Base-by-base conservation (phyloP, 2,329 filamentous ascomycete species). In the Trichoderma afroharzianum region DNA sequence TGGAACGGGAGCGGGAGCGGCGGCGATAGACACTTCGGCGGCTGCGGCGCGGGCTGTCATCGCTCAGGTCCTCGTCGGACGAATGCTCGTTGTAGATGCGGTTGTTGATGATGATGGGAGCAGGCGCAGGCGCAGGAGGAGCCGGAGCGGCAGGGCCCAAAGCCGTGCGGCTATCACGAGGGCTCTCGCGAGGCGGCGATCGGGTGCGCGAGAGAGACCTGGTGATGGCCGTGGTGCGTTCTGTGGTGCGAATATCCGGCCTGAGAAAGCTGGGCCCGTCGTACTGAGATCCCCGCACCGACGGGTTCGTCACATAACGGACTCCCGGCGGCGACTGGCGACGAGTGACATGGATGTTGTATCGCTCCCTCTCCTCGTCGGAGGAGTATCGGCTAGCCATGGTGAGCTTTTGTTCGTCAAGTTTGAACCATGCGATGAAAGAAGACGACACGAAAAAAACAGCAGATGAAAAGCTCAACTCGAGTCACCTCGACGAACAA, bases 91-190 rank as follows among this genome's bases (percentile, higher is more conserved):
- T 85, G 75, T 86, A 85, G 71, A 87, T 85, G 71, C 82, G 82
- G 77, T 88, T 89, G 76, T 88, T 88, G 77, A 90, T 89, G 67
- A 90, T 85, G 62, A 90, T 82, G 1, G 39, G 75, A 76, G 32
- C 78, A 75, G 63, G 73, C 76, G 24, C 58, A n/a, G 39, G 75
- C 77, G 32, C 77, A 76, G 63, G 73, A 76, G 21, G 77, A 4
- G 71, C 62, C 21, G 53, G 21, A 15, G 39, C 24, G 43, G 30
- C 32, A 33, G 50, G 30, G 11, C 47, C 63, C 9, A 67, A 4
- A 50, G 21, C 63, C 3, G 28, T 18, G 72, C 76, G 57, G 75
- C 77, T 7, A 82, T 82, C 26, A 84, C 83, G 72, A 79, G 82
- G 12, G 82, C 82, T 21, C 83, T 87, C 85, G 26, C 83, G 66